Base-by-base conservation (phyloP, 352 stramenopile species). In the Phytophthora constricta region DNA sequence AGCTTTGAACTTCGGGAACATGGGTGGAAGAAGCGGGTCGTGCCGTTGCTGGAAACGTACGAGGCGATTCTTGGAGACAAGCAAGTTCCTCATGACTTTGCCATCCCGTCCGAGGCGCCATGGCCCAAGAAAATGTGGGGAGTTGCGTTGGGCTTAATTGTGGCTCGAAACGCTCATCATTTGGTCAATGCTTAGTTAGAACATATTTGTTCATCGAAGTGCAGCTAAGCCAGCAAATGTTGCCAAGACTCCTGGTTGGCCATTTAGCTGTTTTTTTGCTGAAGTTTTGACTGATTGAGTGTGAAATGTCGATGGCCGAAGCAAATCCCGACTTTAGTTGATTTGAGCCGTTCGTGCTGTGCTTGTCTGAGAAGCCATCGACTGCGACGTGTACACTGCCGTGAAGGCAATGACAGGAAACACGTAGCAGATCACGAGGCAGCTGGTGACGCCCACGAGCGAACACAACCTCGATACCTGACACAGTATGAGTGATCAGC, bases 121-220 rank as follows among this genome's bases (percentile, higher is more conserved):
- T 98, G 91, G 90, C 86, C 90, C 2, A 71, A 92, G 46, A 80
- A 80, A 27, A 80, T 85, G 0, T 90, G 84, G 73, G 87, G 86
- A 4, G 23, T 25, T 39, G 17, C 22, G 27, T 22, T 54, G 16
- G 47, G 47, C 11, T 26, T 20, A 7, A 17, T 54, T 23, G 41
- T 47, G 4, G 41, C 41, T 23, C 17, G n/a, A 8, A 47, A 47
- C 19, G 3, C 41, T 20, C 13, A 10, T 7, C 41, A 47, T 10
- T 22, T 4, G 10, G n/a, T n/a, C n/a, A n/a, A n/a, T n/a, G n/a
- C n/a, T n/a, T n/a, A n/a, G n/a, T n/a, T n/a, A n/a, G n/a, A n/a
- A n/a, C n/a, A n/a, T n/a, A n/a, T n/a, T n/a, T n/a, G n/a, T n/a
- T n/a, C n/a, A n/a, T n/a, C n/a, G n/a, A n/a, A n/a, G n/a, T n/a